Conservation (phyloP, 306 rosid species). For the Neltuma alba region DNA sequence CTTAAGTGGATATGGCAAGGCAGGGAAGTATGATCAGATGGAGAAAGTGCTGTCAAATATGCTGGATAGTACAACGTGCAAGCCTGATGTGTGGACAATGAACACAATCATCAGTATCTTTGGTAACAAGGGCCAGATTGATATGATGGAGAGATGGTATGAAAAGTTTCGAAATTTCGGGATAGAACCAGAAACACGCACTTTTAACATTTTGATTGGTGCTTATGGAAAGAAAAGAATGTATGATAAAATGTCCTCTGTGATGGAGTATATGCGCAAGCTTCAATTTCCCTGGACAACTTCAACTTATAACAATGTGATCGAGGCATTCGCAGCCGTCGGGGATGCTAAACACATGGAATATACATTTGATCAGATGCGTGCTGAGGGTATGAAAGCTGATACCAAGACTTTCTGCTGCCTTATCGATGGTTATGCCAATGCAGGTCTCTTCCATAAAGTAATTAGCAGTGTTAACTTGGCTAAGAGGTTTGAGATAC, state of each 20-base stretch:
- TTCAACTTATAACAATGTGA: slow-evolving; percentile 91
- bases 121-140: slow-evolving; percentile 87
- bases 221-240: slow-evolving; percentile 90
- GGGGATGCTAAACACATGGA: slow-evolving; percentile 96
- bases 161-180: slow-evolving; percentile 91
- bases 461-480: slow-evolving; percentile 74
- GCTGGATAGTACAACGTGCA: slow-evolving; percentile 79
- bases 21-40: slow-evolving; percentile 86
- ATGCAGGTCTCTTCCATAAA: slow-evolving; percentile 95
- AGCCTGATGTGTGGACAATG: slow-evolving; percentile 98
- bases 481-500: slow-evolving; percentile 83
- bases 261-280: slow-evolving; percentile 98
- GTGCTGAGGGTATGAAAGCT: slow-evolving; percentile 89
- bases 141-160: slow-evolving; percentile 95
- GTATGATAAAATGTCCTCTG: slow-evolving; percentile 97
- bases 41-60: slow-evolving; percentile 81
- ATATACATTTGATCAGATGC: slow-evolving; percentile 94
- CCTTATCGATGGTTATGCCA: slow-evolving; percentile 91
- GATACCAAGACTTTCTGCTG: slow-evolving; percentile 96
- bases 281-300: slow-evolving; percentile 97
- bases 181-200: slow-evolving; percentile 94
- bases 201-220: slow-evolving; percentile 87
- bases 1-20: slow-evolving; percentile 90
- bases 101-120: slow-evolving; percentile 85
- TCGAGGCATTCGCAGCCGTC: slow-evolving; percentile 87